phyloP scores from a whole-genome alignment of 108 stramenopile genomes.

The Cyclotella choctawhatcheeana region DNA sequence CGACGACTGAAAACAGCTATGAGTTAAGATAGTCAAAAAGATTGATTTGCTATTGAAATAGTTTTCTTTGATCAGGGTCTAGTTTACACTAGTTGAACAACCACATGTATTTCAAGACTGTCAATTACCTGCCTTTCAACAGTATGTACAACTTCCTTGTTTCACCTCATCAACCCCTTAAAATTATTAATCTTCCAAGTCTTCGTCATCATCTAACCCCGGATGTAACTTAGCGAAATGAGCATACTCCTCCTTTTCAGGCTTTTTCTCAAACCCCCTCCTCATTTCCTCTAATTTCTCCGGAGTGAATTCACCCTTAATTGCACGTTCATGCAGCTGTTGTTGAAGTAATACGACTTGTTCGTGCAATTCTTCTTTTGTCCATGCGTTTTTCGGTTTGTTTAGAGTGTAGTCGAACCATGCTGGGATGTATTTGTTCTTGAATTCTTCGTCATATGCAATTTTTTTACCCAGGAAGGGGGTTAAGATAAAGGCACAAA shows the following conservation, averaged over 20 bases:
- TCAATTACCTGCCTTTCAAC: too few relatives aligned
- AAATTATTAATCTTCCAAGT: conserved; percentile 42
- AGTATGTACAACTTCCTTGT: too few relatives aligned
- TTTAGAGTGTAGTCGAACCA: conserved; percentile 86
- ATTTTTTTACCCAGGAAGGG: conserved; percentile 82
- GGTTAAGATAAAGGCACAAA: conserved; percentile 64
- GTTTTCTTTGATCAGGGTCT: too few relatives aligned
- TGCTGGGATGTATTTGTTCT: conserved; percentile 69
- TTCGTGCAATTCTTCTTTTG: conserved; percentile 74
- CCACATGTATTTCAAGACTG: too few relatives aligned
- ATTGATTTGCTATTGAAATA: too few relatives aligned
- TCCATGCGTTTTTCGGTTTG: conserved; percentile 75
- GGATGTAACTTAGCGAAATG: conserved; percentile 81
- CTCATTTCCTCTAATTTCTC: conserved; percentile 80
- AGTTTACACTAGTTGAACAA: too few relatives aligned
- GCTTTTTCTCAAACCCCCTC: conserved; percentile 42
- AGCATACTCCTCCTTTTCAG: conserved; percentile 57
- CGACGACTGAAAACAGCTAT: not conserved
- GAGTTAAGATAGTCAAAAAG: not conserved
- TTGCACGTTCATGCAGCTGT: conserved; percentile 67
- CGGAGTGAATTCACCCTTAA: conserved; percentile 77
- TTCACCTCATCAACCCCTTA: too few relatives aligned
- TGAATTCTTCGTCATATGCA: conserved; percentile 81
- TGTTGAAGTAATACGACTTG: conserved; percentile 66
- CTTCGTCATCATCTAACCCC: conserved; percentile 74